phyloP scores from a whole-genome alignment of 2,329 filamentous ascomycete species.

The Epichloe scottii region DNA sequence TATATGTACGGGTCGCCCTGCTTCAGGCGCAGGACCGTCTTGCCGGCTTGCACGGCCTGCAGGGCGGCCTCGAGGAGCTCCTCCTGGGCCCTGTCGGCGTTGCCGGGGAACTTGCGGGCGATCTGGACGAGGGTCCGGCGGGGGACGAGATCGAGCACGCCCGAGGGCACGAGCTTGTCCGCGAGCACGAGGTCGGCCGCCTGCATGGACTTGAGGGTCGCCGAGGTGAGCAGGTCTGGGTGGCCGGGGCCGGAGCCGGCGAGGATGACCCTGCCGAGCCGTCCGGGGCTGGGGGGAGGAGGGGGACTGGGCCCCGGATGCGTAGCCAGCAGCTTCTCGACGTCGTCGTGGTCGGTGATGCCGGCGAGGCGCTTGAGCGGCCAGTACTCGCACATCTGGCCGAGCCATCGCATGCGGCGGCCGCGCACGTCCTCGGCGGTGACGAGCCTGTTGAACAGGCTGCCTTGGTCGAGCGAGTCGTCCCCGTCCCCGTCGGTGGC shows the following conservation, averaged over 20 bases:
- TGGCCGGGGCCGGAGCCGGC: slow-evolving; percentile 89
- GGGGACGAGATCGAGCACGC: slow-evolving; percentile 80
- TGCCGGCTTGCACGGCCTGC: slow-evolving; percentile 49
- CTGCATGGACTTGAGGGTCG: slow-evolving; percentile 65
- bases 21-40: slow-evolving; percentile 79
- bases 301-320: slow-evolving; percentile 39
- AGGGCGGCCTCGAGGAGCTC: slow-evolving; percentile 75
- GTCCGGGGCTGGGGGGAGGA: slow-evolving; percentile 10
- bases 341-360: slow-evolving; percentile 70
- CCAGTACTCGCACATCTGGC: slow-evolving; percentile 98
- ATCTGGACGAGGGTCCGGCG: slow-evolving; percentile 83
- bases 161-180: slow-evolving; percentile 74
- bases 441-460: slow-evolving; percentile 75
- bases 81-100: slow-evolving; percentile 85
- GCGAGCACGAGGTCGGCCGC: slow-evolving; percentile 68
- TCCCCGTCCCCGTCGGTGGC: slow-evolving; percentile 21
- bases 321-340: slow-evolving; percentile 61
- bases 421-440: slow-evolving; percentile 40
- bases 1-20: slow-evolving; percentile 97
- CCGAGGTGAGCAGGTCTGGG: slow-evolving; percentile 77
- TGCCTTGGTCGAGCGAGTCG: slow-evolving; percentile 60
- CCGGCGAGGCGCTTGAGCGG: slow-evolving; percentile 69
- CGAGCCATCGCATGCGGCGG: slow-evolving; percentile 80
- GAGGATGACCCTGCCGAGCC: slow-evolving; percentile 63
- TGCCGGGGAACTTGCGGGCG: slow-evolving; percentile 93